These are phyloP conservation scores for Neofusicoccum umdonicola DNA, from an alignment of 2,329 filamentous ascomycete genomes.

Conservation along the genomic window DNA sequence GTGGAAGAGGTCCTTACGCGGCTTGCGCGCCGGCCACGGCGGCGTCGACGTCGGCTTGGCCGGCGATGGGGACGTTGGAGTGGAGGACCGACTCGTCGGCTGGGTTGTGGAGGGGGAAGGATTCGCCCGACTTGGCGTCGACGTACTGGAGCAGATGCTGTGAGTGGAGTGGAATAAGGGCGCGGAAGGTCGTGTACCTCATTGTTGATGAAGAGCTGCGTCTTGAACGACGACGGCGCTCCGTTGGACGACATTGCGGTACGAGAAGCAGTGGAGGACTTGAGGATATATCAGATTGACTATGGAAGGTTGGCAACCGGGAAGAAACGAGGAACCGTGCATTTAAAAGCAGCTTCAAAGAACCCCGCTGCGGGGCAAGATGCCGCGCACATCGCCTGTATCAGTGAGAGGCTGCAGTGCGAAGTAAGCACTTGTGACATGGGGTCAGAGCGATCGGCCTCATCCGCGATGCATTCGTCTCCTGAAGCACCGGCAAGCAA, in stretches of 20 bases:
- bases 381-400: neutral
- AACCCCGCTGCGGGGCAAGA: neutral
- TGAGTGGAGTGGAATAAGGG: neutral
- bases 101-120: conserved; percentile 26
- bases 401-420: neutral
- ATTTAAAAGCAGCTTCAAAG: neutral
- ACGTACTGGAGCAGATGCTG: conserved; percentile 24
- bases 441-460: neutral
- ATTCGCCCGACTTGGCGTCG: conserved; percentile 25
- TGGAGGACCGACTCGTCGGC: conserved; percentile 27
- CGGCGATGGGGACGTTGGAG: conserved; percentile 24
- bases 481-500: neutral
- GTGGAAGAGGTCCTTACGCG: conserved; percentile 19
- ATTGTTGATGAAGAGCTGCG: conserved; percentile 29
- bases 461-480: neutral
- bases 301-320: too few relatives aligned
- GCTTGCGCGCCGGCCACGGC: conserved; percentile 27
- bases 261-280: too few relatives aligned
- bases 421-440: neutral
- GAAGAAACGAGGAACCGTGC: neutral
- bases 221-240: conserved; percentile 5
- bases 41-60: conserved; percentile 28
- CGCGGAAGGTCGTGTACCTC: conserved; percentile 21
- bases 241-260: neutral
- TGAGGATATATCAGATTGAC: too few relatives aligned